These are phyloP conservation scores for Beta corolliflora DNA, from an alignment of 179 eudicot species.

Conservation along the genomic window DNA sequence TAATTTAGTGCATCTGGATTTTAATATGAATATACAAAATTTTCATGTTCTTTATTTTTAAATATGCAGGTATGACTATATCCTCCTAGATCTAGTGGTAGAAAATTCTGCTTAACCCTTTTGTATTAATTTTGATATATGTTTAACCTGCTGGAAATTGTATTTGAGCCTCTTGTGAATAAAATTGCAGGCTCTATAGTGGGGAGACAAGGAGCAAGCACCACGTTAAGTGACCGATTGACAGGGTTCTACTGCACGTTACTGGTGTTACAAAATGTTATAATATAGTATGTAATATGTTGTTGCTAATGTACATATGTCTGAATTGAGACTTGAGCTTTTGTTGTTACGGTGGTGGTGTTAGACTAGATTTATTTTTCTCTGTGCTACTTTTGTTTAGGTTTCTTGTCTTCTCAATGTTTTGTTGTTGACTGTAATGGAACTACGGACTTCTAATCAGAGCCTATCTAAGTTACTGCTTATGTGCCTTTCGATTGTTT, in stretches of 20 bases:
- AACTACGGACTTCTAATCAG: neutral
- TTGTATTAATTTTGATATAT: too few relatives aligned
- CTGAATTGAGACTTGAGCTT: conserved; percentile 20
- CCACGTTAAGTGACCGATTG: conserved; percentile 30
- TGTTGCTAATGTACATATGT: too few relatives aligned
- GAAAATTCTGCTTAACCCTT: too few relatives aligned
- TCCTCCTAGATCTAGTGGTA: too few relatives aligned
- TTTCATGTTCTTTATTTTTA: too few relatives aligned
- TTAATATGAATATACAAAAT: too few relatives aligned
- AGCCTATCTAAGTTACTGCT: neutral
- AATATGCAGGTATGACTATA: too few relatives aligned
- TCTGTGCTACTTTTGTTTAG: neutral
- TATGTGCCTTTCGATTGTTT: neutral
- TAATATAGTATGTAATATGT: neutral
- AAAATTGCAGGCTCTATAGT: conserved; percentile 70
- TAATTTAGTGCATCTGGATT: too few relatives aligned
- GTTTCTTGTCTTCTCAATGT: neutral
- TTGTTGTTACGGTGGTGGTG: conserved; percentile 2
- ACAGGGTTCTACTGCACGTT: neutral
- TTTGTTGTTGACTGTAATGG: neutral
- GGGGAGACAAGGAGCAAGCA: conserved; percentile 74
- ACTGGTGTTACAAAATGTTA: neutral
- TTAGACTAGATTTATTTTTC: neutral
- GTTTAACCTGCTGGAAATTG: neutral
- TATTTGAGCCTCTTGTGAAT: neutral